Percentiles rank a stretch among this genome's conserved stretches.
Evolutionary conservation across 2,329 filamentous ascomycete genomes (phyloP).

Genomic region (Chrysosporium queenslandicum): DNA sequence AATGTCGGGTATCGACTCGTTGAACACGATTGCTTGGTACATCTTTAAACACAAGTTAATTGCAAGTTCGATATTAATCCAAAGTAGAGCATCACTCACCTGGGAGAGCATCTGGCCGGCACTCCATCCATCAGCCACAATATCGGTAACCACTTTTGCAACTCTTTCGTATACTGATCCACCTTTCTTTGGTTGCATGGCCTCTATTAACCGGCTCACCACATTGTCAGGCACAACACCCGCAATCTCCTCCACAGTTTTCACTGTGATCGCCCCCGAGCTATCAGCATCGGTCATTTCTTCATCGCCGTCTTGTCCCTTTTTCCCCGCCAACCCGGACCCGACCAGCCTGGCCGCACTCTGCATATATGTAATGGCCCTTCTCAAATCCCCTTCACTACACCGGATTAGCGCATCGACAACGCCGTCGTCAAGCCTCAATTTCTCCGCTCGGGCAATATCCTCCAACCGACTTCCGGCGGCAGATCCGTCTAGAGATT

Average conservation of each 20-base stretch:
- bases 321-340: conserved; percentile 41
- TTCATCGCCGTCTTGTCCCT: conserved; percentile 45
- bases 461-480: conserved; percentile 67
- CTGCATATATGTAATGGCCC: conserved; percentile 92
- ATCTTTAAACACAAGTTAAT: conserved; percentile 42
- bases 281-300: conserved; percentile 46
- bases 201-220: conserved; percentile 58
- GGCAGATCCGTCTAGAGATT: conserved; percentile 80
- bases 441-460: conserved; percentile 70
- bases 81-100: conserved; percentile 34
- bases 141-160: conserved; percentile 70
- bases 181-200: conserved; percentile 62
- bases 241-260: conserved; percentile 85
- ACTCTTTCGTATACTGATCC: conserved; percentile 62
- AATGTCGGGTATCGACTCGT: conserved; percentile 70
- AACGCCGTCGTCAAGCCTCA: conserved; percentile 66
- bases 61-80: background rate
- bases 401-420: conserved; percentile 75
- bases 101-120: conserved; percentile 77
- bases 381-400: conserved; percentile 87
- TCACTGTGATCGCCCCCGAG: conserved; percentile 54
- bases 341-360: conserved; percentile 84
- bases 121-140: conserved; percentile 96
- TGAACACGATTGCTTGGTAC: conserved; percentile 71
- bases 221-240: conserved; percentile 76